These are phyloP conservation scores for Gossypium trilobum DNA, from an alignment of 441 rosid genomes.

Conservation along the genomic window DNA sequence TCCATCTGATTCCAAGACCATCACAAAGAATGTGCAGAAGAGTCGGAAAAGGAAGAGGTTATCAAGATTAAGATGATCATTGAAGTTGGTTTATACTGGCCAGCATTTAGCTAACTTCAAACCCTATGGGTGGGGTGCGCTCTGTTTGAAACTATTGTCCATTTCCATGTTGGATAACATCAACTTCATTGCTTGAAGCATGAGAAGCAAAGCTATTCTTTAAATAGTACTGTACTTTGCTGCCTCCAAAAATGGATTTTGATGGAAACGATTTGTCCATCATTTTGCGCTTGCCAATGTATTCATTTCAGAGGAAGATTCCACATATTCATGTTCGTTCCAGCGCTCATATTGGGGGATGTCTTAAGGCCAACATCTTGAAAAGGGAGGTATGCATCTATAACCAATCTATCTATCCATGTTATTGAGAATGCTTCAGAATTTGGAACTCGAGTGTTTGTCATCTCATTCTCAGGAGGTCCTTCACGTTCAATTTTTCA, in stretches of 20 bases:
- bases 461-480: background rate
- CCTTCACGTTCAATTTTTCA: background rate
- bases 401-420: background rate
- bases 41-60: constrained; percentile 40
- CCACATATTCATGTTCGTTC: background rate
- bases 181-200: background rate
- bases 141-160: background rate
- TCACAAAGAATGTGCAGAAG: constrained; percentile 16
- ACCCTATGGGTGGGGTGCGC: background rate
- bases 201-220: background rate
- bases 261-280: background rate
- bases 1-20: constrained; percentile 25
- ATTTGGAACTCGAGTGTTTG: background rate
- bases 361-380: background rate
- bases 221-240: background rate
- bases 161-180: background rate
- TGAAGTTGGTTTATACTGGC: background rate
- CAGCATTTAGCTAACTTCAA: background rate
- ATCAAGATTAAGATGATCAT: constrained; percentile 34
- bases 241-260: background rate
- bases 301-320: background rate
- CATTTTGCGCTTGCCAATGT: background rate
- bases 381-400: background rate
- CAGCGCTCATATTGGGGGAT: background rate
- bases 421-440: background rate